Evolutionary conservation across 768 basidiomycete species (phyloP).

Genomic region (Suillus tomentosus): DNA sequence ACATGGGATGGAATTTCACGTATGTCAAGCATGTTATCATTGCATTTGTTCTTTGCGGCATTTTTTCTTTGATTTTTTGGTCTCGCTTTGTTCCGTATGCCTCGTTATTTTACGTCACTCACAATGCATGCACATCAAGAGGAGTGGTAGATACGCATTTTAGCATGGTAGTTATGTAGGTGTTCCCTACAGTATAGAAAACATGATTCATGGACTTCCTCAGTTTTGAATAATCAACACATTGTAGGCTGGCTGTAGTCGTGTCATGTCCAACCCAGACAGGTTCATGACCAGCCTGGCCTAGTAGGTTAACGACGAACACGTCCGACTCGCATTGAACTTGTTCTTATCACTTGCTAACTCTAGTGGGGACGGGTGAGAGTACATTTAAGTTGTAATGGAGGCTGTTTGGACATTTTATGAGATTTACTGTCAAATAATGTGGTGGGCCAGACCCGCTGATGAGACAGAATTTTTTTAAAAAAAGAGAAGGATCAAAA

Average conservation of each 20-base stretch:
- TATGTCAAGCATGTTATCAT: constrained; percentile 9
- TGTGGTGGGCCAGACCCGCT: no score
- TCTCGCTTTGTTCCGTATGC: neutral
- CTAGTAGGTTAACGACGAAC: no score
- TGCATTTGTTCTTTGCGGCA: constrained; percentile 7
- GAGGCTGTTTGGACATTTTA: no score
- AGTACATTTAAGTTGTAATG: no score
- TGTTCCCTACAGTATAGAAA: neutral
- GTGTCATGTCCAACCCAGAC: no score
- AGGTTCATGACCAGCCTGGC: no score
- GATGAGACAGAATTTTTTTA: no score
- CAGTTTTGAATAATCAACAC: neutral
- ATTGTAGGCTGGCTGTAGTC: neutral
- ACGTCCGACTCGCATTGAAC: no score
- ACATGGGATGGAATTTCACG: constrained; percentile 4
- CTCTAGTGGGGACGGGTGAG: no score
- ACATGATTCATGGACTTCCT: neutral
- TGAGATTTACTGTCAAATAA: no score
- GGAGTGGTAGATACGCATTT: constrained; percentile 2
- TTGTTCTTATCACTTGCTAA: no score
- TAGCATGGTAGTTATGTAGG: neutral
- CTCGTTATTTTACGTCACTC: constrained; percentile 1
- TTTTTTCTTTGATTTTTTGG: constrained; percentile 5
- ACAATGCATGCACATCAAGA: constrained; percentile 6
- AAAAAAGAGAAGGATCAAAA: no score